Conservation (phyloP, 805 yeast species). For the Candida sakaeoensis region DNA sequence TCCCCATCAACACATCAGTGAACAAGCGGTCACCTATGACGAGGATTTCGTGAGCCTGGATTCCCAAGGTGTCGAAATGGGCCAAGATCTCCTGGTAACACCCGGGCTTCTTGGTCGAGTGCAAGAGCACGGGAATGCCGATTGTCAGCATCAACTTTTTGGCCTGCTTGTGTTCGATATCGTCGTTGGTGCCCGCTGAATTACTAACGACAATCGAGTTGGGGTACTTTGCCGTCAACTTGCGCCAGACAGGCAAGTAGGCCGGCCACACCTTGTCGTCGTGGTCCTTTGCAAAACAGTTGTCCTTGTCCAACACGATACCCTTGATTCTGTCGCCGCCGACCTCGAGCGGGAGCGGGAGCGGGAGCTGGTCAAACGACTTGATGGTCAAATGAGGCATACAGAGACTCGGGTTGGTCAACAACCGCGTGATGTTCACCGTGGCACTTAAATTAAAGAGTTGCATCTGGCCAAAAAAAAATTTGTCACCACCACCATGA, state of each 20-base stretch:
- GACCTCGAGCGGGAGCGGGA: constrained; percentile 54
- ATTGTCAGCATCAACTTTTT: constrained; percentile 53
- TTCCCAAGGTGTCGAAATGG: constrained; percentile 50
- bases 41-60: constrained; percentile 61
- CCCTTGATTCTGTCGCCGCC: constrained; percentile 52
- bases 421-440: constrained; percentile 56
- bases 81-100: constrained; percentile 65
- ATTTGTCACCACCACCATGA: background rate
- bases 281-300: constrained; percentile 86
- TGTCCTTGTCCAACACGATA: constrained; percentile 88
- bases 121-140: constrained; percentile 68
- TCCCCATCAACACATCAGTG: constrained; percentile 93
- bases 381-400: constrained; percentile 58
- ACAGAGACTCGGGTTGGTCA: constrained; percentile 63
- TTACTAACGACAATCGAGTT: constrained; percentile 77
- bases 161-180: constrained; percentile 58
- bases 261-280: constrained; percentile 77
- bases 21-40: constrained; percentile 88
- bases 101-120: constrained; percentile 78
- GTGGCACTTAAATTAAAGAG: constrained; percentile 75
- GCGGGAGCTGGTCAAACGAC: constrained; percentile 56
- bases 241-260: constrained; percentile 55
- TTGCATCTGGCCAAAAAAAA: constrained; percentile 4
- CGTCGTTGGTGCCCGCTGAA: constrained; percentile 89
- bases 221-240: constrained; percentile 55